Evolutionary conservation across 2,329 filamentous ascomycete species (phyloP).

Genomic region (Fusarium falciforme): DNA sequence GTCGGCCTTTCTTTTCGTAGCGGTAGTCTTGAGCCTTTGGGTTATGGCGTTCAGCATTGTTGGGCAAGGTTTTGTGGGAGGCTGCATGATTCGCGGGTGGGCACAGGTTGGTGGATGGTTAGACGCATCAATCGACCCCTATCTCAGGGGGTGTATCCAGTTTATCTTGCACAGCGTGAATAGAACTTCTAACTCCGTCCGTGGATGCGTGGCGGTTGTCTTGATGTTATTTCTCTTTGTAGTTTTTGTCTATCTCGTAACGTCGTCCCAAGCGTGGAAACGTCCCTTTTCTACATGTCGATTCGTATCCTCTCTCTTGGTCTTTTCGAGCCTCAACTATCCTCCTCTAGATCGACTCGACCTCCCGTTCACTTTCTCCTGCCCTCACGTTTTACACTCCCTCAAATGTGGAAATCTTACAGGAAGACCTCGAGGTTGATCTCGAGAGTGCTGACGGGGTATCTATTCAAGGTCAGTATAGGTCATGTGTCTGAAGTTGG

Average conservation of each 20-base stretch:
- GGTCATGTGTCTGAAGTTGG: neutral
- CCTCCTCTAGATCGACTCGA: neutral
- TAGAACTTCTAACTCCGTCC: neutral
- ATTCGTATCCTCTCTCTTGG: constrained; percentile 31
- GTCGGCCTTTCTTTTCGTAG: constrained; percentile 2
- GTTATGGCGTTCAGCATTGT: constrained; percentile 20
- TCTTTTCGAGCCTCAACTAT: constrained; percentile 11
- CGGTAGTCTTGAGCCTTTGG: neutral
- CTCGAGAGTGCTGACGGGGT: constrained; percentile 93
- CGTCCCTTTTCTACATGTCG: constrained; percentile 30
- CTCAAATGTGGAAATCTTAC: constrained; percentile 55
- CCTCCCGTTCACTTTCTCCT: constrained; percentile 10
- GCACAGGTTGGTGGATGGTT: constrained; percentile 7
- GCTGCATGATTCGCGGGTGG: neutral
- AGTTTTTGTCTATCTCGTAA: constrained; percentile 44
- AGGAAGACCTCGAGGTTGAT: constrained; percentile 95
- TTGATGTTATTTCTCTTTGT: constrained; percentile 28
- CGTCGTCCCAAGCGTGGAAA: constrained; percentile 35
- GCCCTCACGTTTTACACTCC: constrained; percentile 22
- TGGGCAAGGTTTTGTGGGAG: constrained; percentile 5
- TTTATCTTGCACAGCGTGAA: neutral
- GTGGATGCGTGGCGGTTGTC: constrained; percentile 3
- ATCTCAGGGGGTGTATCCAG: neutral
- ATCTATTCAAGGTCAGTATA: constrained; percentile 60
- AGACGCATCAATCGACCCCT: constrained; percentile 17